Conservation (phyloP, 2,329 filamentous ascomycete genomes). For the Fusarium gaditjirri region DNA sequence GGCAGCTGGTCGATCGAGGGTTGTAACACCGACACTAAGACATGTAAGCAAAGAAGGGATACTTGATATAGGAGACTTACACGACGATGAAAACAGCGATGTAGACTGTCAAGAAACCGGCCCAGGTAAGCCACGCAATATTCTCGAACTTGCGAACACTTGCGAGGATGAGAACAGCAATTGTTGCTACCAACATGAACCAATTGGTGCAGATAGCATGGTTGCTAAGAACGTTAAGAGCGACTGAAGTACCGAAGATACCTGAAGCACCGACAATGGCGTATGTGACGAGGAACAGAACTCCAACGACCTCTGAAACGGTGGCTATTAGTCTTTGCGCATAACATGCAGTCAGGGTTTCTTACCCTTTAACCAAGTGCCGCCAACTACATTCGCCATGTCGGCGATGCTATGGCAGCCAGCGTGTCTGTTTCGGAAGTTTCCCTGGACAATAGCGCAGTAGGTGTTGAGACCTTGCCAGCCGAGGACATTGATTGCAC, state of each 20-base stretch:
- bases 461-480: constrained; percentile 56
- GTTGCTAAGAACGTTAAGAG: constrained; percentile 67
- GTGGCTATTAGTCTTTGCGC: not conserved
- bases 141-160: constrained; percentile 57
- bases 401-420: constrained; percentile 51
- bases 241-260: constrained; percentile 68
- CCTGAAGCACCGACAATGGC: constrained; percentile 66
- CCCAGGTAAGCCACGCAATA: constrained; percentile 62
- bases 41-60: not conserved
- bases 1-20: constrained; percentile 63
- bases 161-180: constrained; percentile 60
- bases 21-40: constrained; percentile 52
- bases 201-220: constrained; percentile 69
- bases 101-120: constrained; percentile 63
- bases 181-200: constrained; percentile 64
- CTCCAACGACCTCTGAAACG: constrained; percentile 59
- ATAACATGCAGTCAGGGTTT: rapidly evolving
- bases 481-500: constrained; percentile 55
- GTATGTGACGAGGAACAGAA: constrained; percentile 67
- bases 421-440: constrained; percentile 53
- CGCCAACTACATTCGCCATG: constrained; percentile 68
- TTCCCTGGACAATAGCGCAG: constrained; percentile 53
- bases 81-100: constrained; percentile 67
- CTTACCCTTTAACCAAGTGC: constrained; percentile 53
- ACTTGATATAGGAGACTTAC: not conserved